phyloP scores from a whole-genome alignment of 371 early-diverging fungal genomes.

The Apophysomyces elegans region DNA sequence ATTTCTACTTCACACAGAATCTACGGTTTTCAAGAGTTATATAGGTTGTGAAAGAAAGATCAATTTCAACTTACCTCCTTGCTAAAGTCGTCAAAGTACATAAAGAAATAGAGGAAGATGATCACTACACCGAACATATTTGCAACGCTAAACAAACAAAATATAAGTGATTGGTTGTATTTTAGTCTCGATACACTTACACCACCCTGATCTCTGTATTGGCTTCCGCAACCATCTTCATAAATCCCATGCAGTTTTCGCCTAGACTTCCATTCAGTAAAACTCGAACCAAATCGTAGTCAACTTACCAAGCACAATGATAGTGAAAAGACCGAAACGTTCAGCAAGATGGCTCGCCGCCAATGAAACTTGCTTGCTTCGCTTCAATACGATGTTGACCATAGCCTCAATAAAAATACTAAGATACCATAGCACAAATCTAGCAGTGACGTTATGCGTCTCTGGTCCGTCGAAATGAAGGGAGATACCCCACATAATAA shows the following conservation, averaged over 20 bases:
- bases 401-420: slow-evolving; percentile 52
- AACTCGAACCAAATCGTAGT: neutral
- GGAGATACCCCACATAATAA: slow-evolving; percentile 58
- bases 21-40: slow-evolving; percentile 6
- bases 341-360: slow-evolving; percentile 64
- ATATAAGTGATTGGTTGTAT: neutral
- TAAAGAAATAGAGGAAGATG: slow-evolving; percentile 56
- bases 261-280: slow-evolving; percentile 18
- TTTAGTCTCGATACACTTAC: slow-evolving; percentile 23
- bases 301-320: slow-evolving; percentile 54
- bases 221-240: slow-evolving; percentile 45
- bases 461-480: slow-evolving; percentile 21
- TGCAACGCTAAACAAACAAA: slow-evolving; percentile 22
- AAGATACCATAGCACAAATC: slow-evolving; percentile 48
- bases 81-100: slow-evolving; percentile 58
- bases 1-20: slow-evolving; percentile 30
- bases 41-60: neutral
- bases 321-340: slow-evolving; percentile 59
- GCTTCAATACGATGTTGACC: slow-evolving; percentile 47
- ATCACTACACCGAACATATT: slow-evolving; percentile 51
- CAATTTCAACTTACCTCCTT: slow-evolving; percentile 28
- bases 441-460: neutral
- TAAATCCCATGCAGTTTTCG: slow-evolving; percentile 57
- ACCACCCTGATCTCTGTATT: slow-evolving; percentile 34
- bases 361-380: slow-evolving; percentile 54